Percentiles rank a stretch among this genome's conserved stretches.
Conservation (phyloP, 257 asterid genomes). For the Paraleonurus japonicus region DNA sequence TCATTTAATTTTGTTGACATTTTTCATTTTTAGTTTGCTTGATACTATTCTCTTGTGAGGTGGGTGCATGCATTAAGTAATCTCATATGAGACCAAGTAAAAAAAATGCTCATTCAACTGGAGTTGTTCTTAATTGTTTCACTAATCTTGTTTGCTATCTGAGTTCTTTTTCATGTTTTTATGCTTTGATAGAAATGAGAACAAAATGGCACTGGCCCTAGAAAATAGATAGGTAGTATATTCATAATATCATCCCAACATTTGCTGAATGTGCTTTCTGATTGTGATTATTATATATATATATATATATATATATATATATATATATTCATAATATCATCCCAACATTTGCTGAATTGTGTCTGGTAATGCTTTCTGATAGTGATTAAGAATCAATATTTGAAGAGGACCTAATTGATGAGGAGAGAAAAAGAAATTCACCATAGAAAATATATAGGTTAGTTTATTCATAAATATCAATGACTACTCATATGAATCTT, state of each 20-base stretch:
- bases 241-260: not conserved
- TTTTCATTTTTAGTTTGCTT: too few relatives aligned
- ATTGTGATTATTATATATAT: not conserved
- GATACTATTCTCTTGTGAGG: too few relatives aligned
- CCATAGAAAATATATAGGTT: not conserved
- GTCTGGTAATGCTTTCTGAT: not conserved
- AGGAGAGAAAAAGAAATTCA: not conserved
- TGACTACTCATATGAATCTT: not conserved
- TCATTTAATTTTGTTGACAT: too few relatives aligned
- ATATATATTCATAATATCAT: not conserved
- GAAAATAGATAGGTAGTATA: not conserved
- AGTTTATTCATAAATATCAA: not conserved
- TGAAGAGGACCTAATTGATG: not conserved
- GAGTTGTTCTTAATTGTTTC: not conserved
- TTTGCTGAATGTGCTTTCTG: slow-evolving; percentile 6
- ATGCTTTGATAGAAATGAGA: not conserved
- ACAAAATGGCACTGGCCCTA: not conserved
- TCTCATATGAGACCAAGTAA: too few relatives aligned
- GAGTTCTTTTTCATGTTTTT: not conserved
- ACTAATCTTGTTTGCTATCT: not conserved
- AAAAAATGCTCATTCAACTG: slow-evolving; percentile 17
- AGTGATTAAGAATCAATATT: not conserved
- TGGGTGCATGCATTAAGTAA: too few relatives aligned
- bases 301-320: too few relatives aligned
- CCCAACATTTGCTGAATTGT: slow-evolving; percentile 2